Conservation (phyloP, 768 basidiomycete species). For the Rhizopogon roseolus region DNA sequence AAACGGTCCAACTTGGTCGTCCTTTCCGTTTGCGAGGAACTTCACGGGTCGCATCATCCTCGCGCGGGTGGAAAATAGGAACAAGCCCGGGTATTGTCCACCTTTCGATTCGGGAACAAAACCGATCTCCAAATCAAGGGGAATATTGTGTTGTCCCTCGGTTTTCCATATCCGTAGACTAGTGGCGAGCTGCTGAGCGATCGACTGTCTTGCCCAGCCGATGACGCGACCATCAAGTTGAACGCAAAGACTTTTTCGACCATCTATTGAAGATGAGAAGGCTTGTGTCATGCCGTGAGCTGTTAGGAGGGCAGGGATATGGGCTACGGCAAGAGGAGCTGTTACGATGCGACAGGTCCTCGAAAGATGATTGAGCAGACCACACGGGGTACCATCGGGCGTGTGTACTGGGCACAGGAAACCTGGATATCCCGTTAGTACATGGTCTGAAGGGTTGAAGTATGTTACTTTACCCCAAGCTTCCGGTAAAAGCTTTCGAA, state of each 20-base stretch:
- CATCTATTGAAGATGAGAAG: slow-evolving; percentile 77
- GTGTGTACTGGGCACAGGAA: slow-evolving; percentile 99
- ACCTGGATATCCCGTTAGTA: slow-evolving; percentile 40
- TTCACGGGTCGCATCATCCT: slow-evolving; percentile 99
- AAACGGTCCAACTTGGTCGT: slow-evolving; percentile 92
- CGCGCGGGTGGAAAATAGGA: slow-evolving; percentile 79
- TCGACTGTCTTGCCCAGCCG: slow-evolving; percentile 79
- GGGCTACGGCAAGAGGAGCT: slow-evolving; percentile 61
- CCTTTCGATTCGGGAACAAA: slow-evolving; percentile 84
- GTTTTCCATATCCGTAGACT: slow-evolving; percentile 94
- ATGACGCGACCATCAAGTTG: slow-evolving; percentile 96
- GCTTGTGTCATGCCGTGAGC: slow-evolving; percentile 93
- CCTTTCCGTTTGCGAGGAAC: slow-evolving; percentile 76
- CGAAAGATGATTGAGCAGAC: slow-evolving; percentile 94
- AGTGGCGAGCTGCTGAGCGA: slow-evolving; percentile 77
- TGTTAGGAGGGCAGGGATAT: slow-evolving; percentile 77
- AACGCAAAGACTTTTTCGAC: slow-evolving; percentile 75
- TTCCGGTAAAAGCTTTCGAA: slow-evolving; percentile 93
- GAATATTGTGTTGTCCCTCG: slow-evolving; percentile 73
- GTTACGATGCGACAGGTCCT: slow-evolving; percentile 92
- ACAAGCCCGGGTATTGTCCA: slow-evolving; percentile 96
- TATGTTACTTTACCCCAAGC: slow-evolving; percentile 75
- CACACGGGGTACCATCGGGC: slow-evolving; percentile 96
- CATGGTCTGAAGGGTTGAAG: not conserved
- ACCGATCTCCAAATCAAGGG: slow-evolving; percentile 93